These are phyloP conservation scores for Fusarium sarcochroum DNA, from an alignment of 2,329 filamentous ascomycete species.

Conservation along the genomic window DNA sequence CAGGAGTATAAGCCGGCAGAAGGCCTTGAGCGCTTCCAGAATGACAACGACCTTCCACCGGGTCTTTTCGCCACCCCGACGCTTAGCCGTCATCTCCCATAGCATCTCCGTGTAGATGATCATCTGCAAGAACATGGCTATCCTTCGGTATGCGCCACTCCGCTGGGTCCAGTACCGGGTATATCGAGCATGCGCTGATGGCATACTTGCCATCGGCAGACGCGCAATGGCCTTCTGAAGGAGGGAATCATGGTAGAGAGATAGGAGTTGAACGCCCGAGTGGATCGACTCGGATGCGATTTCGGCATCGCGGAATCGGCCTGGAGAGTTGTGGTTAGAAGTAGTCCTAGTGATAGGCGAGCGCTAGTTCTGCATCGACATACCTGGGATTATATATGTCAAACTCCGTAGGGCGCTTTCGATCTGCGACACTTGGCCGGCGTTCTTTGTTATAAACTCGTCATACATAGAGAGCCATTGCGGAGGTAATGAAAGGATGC, in stretches of 20 bases:
- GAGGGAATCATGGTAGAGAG: conserved; percentile 92
- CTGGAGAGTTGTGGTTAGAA: conserved; percentile 56
- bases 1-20: conserved; percentile 85
- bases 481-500: conserved; percentile 70
- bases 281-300: conserved; percentile 94
- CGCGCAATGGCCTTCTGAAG: conserved; percentile 77
- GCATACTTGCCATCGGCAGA: conserved; percentile 65
- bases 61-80: conserved; percentile 81
- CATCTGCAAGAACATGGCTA: conserved; percentile 87
- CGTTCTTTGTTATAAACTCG: conserved; percentile 95
- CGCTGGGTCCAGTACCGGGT: conserved; percentile 76
- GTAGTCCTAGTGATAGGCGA: not conserved
- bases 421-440: conserved; percentile 92
- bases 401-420: conserved; percentile 93
- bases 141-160: conserved; percentile 80
- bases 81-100: conserved; percentile 97
- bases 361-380: conserved; percentile 12
- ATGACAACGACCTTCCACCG: conserved; percentile 91
- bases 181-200: conserved; percentile 74
- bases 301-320: conserved; percentile 91
- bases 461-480: conserved; percentile 81
- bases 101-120: conserved; percentile 95
- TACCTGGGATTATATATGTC: conserved; percentile 95
- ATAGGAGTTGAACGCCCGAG: conserved; percentile 89
- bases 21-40: conserved; percentile 87